Evolutionary conservation across 2,329 filamentous ascomycete genomes (phyloP), one percentile per base, ranked within the genome.

Genomic region (Aureobasidium pullulans): DNA sequence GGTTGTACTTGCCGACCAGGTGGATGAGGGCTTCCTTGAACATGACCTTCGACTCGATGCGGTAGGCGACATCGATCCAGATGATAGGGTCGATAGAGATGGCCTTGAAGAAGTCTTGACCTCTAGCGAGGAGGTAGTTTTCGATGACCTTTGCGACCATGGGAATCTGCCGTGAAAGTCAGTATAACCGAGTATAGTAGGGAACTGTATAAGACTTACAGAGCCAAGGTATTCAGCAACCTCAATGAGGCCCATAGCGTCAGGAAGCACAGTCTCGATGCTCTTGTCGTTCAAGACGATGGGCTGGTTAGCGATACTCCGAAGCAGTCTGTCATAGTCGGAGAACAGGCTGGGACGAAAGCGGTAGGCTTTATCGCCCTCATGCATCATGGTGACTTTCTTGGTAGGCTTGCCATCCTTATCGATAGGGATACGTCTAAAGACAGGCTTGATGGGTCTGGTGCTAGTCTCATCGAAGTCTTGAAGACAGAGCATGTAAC

Each of bases 181-280:
- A 52, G 28, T 23, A 13, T 31, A 5, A 11, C 19, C 1, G 2
- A 6, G 19, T 3, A 19, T 10, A 19, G 31, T 28, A 10, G 3
- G 23, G 23, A 23, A 1, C 3, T 31, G 28, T 13, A 40, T 4
- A 39, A 8, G 1, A 64, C 68, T 60, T 15, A 74, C 70, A 40
- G 76, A 75, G 15, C 73, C 69, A 4, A 82, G 72, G 47, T 76
- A 75, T 60, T 80, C 77, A 1, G 77, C 76, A 11, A 79, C 73
- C 13, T 75, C 68, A 47, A 77, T 68, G 8, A 81, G 67, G 4
- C 70, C 69, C 34, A 75, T 66, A 19, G 74, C 74, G 46, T 74
- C 72, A 1, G 64, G 59, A n/a, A 81, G 69, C 0, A 77, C 69
- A 7, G 67, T 62, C 7, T 64, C 64, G 59, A 81, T 72, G 39